These are phyloP conservation scores for Lecanicillium sp. DNA, from an alignment of 2,329 filamentous ascomycete species.

Conservation along the genomic window DNA sequence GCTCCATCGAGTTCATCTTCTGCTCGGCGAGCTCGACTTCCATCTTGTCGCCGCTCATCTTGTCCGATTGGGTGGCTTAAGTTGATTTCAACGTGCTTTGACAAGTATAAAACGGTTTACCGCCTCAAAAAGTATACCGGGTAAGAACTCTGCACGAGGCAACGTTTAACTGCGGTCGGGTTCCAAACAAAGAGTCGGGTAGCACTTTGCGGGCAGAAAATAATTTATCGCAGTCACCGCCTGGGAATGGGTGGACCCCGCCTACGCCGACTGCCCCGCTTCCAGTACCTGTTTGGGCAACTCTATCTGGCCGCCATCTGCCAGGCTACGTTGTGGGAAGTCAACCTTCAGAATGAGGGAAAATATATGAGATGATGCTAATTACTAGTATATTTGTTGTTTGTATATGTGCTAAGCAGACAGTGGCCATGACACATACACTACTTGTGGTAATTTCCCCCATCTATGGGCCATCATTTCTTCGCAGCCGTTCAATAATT, in stretches of 20 bases:
- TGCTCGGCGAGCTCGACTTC: conserved; percentile 53
- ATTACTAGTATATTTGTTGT: too few relatives aligned
- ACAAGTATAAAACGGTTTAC: not conserved
- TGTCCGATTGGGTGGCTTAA: conserved; percentile 16
- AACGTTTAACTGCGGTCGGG: too few relatives aligned
- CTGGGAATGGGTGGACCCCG: conserved; percentile 11
- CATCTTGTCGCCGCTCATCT: conserved; percentile 45
- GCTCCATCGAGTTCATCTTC: conserved; percentile 66
- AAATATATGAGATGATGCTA: too few relatives aligned
- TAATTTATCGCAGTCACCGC: conserved; percentile 20
- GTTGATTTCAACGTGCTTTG: not conserved
- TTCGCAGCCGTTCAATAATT: too few relatives aligned
- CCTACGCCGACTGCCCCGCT: conserved; percentile 6
- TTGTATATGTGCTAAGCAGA: too few relatives aligned
- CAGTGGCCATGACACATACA: too few relatives aligned
- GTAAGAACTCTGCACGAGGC: too few relatives aligned
- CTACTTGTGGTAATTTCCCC: too few relatives aligned
- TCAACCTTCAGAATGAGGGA: too few relatives aligned
- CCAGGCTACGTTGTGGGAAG: too few relatives aligned
- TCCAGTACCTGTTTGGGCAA: conserved; percentile 5
- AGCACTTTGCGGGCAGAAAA: conserved; percentile 21
- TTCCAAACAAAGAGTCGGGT: too few relatives aligned
- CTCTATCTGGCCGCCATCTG: not conserved
- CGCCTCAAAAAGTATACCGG: not conserved
- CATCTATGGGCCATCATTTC: too few relatives aligned